These are phyloP conservation scores for Delonix regia DNA, from an alignment of 306 rosid genomes.

Conservation along the genomic window DNA sequence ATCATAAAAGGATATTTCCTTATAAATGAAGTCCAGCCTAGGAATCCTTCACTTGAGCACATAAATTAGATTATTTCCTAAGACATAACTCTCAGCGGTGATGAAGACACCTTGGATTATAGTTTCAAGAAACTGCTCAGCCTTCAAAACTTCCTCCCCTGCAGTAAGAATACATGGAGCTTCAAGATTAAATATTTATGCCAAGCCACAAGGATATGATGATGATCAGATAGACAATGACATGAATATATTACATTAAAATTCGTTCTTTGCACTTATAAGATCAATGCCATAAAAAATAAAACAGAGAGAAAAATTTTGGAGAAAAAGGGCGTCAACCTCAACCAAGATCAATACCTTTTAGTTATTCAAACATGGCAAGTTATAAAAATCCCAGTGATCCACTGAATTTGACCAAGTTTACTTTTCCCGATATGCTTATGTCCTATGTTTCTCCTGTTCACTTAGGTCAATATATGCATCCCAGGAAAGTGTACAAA, in stretches of 20 bases:
- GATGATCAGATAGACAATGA: conserved; percentile 4
- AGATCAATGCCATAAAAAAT: not conserved
- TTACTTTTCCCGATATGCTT: conserved; percentile 1
- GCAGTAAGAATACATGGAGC: conserved; percentile 38
- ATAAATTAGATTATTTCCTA: conserved; percentile 22
- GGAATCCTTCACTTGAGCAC: conserved; percentile 21
- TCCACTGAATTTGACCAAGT: conserved; percentile 20
- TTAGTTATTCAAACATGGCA: not conserved
- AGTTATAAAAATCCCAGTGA: not conserved
- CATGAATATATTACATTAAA: conserved; percentile 3
- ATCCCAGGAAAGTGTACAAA: not conserved
- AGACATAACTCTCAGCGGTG: conserved; percentile 20
- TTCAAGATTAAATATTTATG: conserved; percentile 26
- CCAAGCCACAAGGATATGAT: conserved; percentile 23
- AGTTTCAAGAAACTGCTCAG: conserved; percentile 83
- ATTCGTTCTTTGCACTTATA: not conserved
- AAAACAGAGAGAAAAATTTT: not conserved
- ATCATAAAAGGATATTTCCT: conserved; percentile 4
- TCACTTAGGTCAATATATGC: conserved; percentile 19
- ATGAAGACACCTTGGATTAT: conserved; percentile 73
- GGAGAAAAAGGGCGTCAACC: not conserved
- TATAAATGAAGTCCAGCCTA: conserved; percentile 14
- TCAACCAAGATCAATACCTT: conserved; percentile 6
- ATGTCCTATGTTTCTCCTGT: conserved; percentile 23
- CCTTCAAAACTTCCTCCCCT: conserved; percentile 78